These are phyloP conservation scores for Dendrobium officinale DNA, from an alignment of 106 monocot genomes.

Conservation along the genomic window DNA sequence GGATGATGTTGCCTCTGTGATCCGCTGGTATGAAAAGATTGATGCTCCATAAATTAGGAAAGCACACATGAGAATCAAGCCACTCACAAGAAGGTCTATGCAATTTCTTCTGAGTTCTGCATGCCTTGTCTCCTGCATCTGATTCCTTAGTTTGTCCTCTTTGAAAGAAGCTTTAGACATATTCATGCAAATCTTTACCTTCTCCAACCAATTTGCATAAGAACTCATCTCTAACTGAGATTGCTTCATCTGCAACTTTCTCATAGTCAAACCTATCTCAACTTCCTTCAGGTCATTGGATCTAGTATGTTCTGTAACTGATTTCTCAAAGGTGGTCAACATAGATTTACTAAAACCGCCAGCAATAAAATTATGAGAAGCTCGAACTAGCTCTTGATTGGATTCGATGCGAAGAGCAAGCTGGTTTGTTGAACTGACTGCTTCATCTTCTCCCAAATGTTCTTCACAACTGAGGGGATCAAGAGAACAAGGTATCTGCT, in stretches of 20 bases:
- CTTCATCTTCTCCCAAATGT: conserved; percentile 15
- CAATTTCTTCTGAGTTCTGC: conserved; percentile 60
- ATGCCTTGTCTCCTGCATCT: conserved; percentile 54
- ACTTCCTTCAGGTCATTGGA: conserved; percentile 80
- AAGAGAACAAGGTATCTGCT: too few relatives aligned
- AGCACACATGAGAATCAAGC: conserved; percentile 75
- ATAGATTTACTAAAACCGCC: conserved; percentile 28
- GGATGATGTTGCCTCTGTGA: conserved; percentile 63
- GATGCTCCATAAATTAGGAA: conserved; percentile 63
- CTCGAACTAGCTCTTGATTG: conserved; percentile 31
- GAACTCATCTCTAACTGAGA: conserved; percentile 60
- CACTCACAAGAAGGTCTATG: conserved; percentile 73
- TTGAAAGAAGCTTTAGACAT: conserved; percentile 59
- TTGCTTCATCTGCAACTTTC: conserved; percentile 62
- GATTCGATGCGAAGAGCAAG: conserved; percentile 30
- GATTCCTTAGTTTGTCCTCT: conserved; percentile 84
- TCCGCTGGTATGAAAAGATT: conserved; percentile 57
- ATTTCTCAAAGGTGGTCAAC: conserved; percentile 60
- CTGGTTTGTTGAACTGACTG: conserved; percentile 23
- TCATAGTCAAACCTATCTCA: conserved; percentile 66
- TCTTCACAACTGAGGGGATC: not conserved
- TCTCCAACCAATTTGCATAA: conserved; percentile 56
- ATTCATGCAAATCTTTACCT: conserved; percentile 68
- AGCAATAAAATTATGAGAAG: conserved; percentile 15
- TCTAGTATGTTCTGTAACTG: conserved; percentile 67